A percentile compares a stretch with the other conserved stretches of the same genome.
Evolutionary conservation across 2,329 filamentous ascomycete species (phyloP).

Genomic region (Arthrobotrys conoides): DNA sequence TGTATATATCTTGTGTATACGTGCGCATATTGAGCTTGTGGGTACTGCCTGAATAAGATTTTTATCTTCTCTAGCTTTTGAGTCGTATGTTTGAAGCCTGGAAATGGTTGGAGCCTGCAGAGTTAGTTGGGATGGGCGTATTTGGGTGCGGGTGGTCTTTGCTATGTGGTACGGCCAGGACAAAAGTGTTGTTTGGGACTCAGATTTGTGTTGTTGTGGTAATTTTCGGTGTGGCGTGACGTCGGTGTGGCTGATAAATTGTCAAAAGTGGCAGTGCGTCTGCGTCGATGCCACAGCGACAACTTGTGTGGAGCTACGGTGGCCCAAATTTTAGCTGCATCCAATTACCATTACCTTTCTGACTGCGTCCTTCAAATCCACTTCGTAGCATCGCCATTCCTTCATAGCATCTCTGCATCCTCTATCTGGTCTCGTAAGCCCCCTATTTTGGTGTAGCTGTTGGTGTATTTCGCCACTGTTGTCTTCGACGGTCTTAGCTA

Average conservation of each 20-base stretch:
- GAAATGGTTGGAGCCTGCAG: too few species aligned
- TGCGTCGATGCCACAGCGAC: conserved; percentile 42
- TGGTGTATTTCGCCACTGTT: neutral
- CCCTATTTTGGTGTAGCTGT: conserved; percentile 2
- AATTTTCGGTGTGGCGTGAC: conserved; percentile 22
- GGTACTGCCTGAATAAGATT: too few species aligned
- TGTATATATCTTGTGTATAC: neutral
- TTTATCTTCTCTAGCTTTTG: too few species aligned
- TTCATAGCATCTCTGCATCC: conserved; percentile 33
- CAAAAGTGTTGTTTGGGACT: too few species aligned
- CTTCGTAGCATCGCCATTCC: conserved; percentile 36
- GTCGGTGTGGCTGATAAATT: conserved; percentile 18
- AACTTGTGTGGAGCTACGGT: conserved; percentile 61
- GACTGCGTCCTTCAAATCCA: conserved; percentile 15
- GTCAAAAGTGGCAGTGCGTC: conserved; percentile 28
- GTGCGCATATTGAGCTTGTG: too few species aligned
- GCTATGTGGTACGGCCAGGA: too few species aligned
- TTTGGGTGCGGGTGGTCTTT: too few species aligned
- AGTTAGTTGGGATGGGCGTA: too few species aligned
- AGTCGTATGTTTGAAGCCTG: too few species aligned
- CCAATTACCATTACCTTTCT: conserved; percentile 41
- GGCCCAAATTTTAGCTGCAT: conserved; percentile 60
- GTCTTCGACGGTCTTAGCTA: conserved; percentile 18
- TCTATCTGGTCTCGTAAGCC: conserved; percentile 23
- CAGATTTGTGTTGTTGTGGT: neutral